Conservation (phyloP, 2,329 filamentous ascomycete genomes). For the Chrysoporthe cubensis region DNA sequence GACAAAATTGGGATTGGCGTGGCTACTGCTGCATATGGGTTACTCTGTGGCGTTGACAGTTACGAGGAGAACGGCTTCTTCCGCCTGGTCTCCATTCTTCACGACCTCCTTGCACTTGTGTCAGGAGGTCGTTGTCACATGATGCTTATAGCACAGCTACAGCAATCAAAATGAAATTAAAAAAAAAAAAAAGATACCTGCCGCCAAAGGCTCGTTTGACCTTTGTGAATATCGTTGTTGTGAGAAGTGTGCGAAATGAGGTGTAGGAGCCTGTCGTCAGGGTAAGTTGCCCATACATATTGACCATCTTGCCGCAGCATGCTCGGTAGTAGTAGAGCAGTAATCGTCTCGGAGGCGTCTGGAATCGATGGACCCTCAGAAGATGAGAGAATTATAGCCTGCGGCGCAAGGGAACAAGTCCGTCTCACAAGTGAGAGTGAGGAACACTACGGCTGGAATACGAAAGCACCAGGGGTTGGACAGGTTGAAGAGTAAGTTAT, state of each 20-base stretch:
- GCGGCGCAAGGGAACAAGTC: not conserved
- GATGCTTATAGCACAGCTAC: conserved; percentile 46
- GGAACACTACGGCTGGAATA: not conserved
- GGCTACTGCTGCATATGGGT: conserved; percentile 52
- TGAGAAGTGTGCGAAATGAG: not conserved
- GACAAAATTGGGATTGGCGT: conserved; percentile 27
- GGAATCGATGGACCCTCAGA: too few species aligned
- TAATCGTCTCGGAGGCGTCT: too few species aligned
- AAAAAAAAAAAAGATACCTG: conserved; percentile 24
- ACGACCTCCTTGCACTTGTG: conserved; percentile 40
- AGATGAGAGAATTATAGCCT: not conserved
- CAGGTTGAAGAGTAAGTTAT: not conserved
- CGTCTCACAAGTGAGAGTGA: not conserved
- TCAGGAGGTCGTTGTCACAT: conserved; percentile 49
- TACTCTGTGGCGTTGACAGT: conserved; percentile 69
- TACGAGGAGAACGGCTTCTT: conserved; percentile 72
- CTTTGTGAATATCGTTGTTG: not conserved
- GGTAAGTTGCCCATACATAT: too few species aligned
- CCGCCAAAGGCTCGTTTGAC: not conserved
- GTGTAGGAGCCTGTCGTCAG: not conserved
- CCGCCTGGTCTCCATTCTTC: conserved; percentile 64
- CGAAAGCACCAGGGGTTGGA: not conserved
- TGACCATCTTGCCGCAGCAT: too few species aligned
- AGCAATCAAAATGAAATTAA: conserved; percentile 34
- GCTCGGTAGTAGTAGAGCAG: too few species aligned